Evolutionary conservation across 129 eudicot species (phyloP), one percentile per base, ranked within the genome.

Genomic region (Kitagawia praeruptora): DNA sequence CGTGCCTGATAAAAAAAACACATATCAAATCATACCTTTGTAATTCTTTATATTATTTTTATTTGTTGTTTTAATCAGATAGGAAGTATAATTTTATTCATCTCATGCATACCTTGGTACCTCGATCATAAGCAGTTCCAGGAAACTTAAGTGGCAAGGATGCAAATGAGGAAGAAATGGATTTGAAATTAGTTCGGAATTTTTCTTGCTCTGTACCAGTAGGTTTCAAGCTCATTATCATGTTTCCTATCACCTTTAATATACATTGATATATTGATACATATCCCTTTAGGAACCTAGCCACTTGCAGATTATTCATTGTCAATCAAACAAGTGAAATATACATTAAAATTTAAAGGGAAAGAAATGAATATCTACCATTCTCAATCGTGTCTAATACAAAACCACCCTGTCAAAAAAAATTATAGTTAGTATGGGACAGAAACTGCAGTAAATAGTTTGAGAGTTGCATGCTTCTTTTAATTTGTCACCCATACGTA

Each of bases 211-310:
- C 97, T 78, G 83, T 88, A 28, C 97, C 92, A 4, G 84, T 75
- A 53, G 97, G 97, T 88, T 89, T 94, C 77, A 91, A 85, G 86
- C 97, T 91, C 93, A 91, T 91, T 72, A 91, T 89, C 97, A 91
- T 89, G 86, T 89, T 84, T 21, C 97, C 93, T 16, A 91, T 91
- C 53, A 91, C 94, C 87, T 91, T 85, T 25, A 91, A 75, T 19
- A n/a, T n/a, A n/a, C n/a, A n/a, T n/a, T n/a, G n/a, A n/a, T n/a
- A n/a, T n/a, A n/a, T n/a, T n/a, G n/a, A n/a, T n/a, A n/a, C n/a
- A n/a, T n/a, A n/a, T n/a, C n/a, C n/a, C n/a, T n/a, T n/a, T n/a
- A n/a, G n/a, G n/a, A n/a, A n/a, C n/a, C n/a, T n/a, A n/a, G n/a
- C n/a, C n/a, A n/a, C n/a, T n/a, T n/a, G n/a, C n/a, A n/a, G n/a